These are phyloP conservation scores for Paecilomyces variotii DNA, from an alignment of 2,329 filamentous ascomycete genomes.

Conservation along the genomic window DNA sequence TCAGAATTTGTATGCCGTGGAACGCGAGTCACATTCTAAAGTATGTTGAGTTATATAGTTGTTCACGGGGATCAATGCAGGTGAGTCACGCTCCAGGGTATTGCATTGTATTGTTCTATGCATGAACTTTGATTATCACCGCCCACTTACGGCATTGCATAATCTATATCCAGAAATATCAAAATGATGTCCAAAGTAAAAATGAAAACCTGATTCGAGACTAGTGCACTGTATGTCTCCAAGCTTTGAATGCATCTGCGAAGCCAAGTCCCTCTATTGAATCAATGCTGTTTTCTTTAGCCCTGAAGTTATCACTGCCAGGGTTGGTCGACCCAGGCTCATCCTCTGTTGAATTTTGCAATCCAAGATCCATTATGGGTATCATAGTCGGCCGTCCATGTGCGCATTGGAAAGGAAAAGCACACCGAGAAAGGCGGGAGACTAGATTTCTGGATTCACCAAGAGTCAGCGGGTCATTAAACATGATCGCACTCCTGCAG, in stretches of 20 bases:
- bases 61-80: too few species aligned
- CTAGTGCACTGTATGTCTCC: neutral
- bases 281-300: neutral
- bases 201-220: neutral
- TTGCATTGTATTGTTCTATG: neutral
- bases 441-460: constrained; percentile 34
- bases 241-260: constrained; percentile 1
- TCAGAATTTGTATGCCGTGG: too few species aligned
- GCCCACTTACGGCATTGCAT: neutral
- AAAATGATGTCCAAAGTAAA: neutral
- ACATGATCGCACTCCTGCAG: constrained; percentile 44
- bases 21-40: too few species aligned
- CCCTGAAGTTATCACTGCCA: neutral
- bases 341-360: neutral
- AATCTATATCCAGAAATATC: neutral
- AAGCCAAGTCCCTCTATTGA: neutral
- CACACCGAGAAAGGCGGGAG: constrained; percentile 29
- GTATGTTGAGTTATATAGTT: too few species aligned
- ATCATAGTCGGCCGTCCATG: constrained; percentile 44
- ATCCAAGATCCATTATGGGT: constrained; percentile 31
- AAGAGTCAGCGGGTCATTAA: constrained; percentile 36
- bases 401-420: constrained; percentile 44
- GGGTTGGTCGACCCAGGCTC: neutral
- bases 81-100: too few species aligned
- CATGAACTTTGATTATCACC: neutral